Evolutionary conservation across 73 alveolate species (phyloP), one percentile per base, ranked within the genome.

Genomic region (Loxodes magnus): DNA sequence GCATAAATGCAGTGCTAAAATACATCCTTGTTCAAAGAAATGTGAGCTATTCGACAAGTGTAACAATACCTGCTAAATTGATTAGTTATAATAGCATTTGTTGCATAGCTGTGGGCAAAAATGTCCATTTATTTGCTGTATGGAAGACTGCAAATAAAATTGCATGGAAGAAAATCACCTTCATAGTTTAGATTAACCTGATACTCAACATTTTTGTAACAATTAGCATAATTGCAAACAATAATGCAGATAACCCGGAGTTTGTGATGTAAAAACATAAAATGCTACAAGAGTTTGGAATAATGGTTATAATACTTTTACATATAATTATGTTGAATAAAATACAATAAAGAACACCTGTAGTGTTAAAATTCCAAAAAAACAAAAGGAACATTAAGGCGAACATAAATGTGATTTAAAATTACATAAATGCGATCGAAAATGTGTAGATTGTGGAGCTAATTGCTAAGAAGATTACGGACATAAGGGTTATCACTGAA

Each of bases 371-470:
- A 37, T 54, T 2, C 56, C 48, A n/a, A 1, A 16, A 16, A 14
- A 14, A 6, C 17, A 16, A 35, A 5, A 3, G 4, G 5, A 31
- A 12, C 68, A 54, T 41, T 7, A 0, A 54, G 68, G 29, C 17
- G 3, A 0, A 14, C 68, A 54, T 41, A 27, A 39, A 1, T 54
- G 68, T 41, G 24, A 34, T 4, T 4, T n/a, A 44, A 20, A 6
- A 5, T n/a, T 5, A 5, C 82, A 68, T 22, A 62, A 43, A 28
- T 68, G 82, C 31, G 25, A 1, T 3, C 26, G 22, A 7, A 20
- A 43, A 35, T 68, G 82, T 62, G 70, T 68, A 0, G 82, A 68
- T 20, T 68, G 82, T 55, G 22, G 23, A 19, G 26, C 56, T 35
- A 43, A 46, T 30, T 68, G 82, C 53, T 34, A 19, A 17, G 4